Percentiles rank a stretch among this genome's conserved stretches.
Conservation (phyloP, 208 protist species). For the Tritrichomonas foetus region DNA sequence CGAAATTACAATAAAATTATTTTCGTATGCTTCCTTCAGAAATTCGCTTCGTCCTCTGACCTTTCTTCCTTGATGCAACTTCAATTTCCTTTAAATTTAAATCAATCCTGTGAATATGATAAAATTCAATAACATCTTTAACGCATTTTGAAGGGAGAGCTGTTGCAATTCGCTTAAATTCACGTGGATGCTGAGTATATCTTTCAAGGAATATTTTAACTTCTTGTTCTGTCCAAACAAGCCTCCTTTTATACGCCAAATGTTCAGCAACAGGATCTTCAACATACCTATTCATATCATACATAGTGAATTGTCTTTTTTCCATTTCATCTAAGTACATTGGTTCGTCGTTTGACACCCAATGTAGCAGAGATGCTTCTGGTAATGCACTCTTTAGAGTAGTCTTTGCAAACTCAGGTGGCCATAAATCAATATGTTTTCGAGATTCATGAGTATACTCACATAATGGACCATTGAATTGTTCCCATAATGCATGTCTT, state of each 20-base stretch:
- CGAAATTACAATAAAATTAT: too few species aligned
- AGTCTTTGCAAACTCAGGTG: not conserved
- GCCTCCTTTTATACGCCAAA: not conserved
- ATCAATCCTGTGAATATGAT: not conserved
- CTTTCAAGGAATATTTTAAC: not conserved
- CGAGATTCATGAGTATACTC: not conserved
- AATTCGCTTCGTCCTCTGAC: not conserved
- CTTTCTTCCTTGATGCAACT: not conserved
- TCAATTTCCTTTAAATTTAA: not conserved
- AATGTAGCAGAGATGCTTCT: not conserved
- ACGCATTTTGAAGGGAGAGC: not conserved
- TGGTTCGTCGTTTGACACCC: not conserved
- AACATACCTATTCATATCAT: not conserved
- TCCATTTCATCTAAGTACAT: not conserved
- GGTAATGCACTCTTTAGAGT: not conserved
- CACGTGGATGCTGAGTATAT: not conserved
- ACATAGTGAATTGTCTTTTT: not conserved
- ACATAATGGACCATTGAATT: not conserved
- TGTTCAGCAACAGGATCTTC: not conserved
- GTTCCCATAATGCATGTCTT: not conserved
- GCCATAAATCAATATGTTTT: not conserved
- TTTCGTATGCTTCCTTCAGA: too few species aligned
- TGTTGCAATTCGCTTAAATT: conserved; percentile 2
- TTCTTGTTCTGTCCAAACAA: not conserved
- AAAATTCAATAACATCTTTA: conserved; percentile 26